phyloP scores from a whole-genome alignment of 345 rosid genomes.

The Aegle marmelos region DNA sequence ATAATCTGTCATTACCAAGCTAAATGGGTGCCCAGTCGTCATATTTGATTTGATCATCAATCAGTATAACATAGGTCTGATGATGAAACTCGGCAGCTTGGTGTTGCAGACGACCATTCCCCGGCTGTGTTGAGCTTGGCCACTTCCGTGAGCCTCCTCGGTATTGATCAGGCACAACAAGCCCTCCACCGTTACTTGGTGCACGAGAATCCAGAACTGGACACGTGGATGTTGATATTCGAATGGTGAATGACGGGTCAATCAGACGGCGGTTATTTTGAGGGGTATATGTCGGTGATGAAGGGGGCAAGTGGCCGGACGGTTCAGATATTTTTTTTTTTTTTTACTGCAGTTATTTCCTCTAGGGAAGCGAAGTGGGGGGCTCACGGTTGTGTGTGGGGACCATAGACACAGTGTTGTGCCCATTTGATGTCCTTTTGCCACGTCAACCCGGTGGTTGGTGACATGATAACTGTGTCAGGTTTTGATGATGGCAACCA shows the following conservation, averaged over 20 bases:
- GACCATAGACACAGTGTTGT: conserved; percentile 13
- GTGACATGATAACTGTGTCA: conserved; percentile 27
- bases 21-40: no score
- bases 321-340: conserved; percentile 13
- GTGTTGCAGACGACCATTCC: not conserved
- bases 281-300: conserved; percentile 28
- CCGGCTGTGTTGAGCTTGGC: no score
- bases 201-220: conserved; percentile 1
- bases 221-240: conserved; percentile 23
- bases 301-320: conserved; percentile 45
- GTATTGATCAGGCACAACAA: not conserved
- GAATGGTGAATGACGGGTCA: conserved; percentile 17
- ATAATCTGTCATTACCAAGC: not conserved
- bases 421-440: not conserved
- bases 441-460: conserved; percentile 40
- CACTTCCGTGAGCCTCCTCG: no score
- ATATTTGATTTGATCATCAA: no score
- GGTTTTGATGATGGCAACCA: conserved; percentile 26
- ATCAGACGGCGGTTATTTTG: conserved; percentile 31
- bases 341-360: conserved; percentile 16
- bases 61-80: not conserved
- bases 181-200: not conserved
- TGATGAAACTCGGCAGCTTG: not conserved
- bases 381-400: not conserved
- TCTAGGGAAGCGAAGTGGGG: not conserved